These are phyloP conservation scores for Nasturtium officinale DNA, from an alignment of 345 rosid genomes.

Conservation along the genomic window DNA sequence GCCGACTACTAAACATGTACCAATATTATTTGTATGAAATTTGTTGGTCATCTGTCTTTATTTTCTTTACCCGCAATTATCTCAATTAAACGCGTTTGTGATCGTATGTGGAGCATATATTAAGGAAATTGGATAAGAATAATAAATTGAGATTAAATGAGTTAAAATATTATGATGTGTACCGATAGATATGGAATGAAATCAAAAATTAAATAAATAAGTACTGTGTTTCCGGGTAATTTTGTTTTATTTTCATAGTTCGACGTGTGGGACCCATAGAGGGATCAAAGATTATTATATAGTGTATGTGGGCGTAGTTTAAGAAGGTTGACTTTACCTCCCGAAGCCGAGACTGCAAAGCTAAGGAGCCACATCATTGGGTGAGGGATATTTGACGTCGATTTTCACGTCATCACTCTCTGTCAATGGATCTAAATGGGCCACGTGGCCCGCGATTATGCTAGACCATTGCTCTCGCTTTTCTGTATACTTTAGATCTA, in stretches of 20 bases:
- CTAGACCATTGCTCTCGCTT: slow-evolving; percentile 1
- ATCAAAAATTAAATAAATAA: slow-evolving; percentile 21
- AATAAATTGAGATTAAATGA: slow-evolving; percentile 8
- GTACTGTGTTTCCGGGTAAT: slow-evolving; percentile 19
- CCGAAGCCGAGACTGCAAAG: slow-evolving; percentile 65
- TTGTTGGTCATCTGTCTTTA: slow-evolving; percentile 2
- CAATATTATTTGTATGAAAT: slow-evolving; percentile 4
- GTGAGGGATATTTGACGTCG: slow-evolving; percentile 54
- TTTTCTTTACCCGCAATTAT: slow-evolving; percentile 31
- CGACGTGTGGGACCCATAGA: slow-evolving; percentile 26
- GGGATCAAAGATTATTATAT: slow-evolving; percentile 5
- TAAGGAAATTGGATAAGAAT: slow-evolving; percentile 37
- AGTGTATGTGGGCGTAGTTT: slow-evolving; percentile 40
- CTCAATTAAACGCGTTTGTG: slow-evolving; percentile 39
- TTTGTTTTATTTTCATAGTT: neutral
- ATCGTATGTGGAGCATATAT: slow-evolving; percentile 32
- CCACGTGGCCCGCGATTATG: slow-evolving; percentile 33
- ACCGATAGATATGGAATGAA: slow-evolving; percentile 44
- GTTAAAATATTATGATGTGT: slow-evolving; percentile 33
- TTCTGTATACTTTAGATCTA: neutral
- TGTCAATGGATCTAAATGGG: slow-evolving; percentile 3
- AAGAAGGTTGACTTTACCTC: slow-evolving; percentile 56
- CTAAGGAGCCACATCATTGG: slow-evolving; percentile 50
- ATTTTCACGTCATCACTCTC: slow-evolving; percentile 37
- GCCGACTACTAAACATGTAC: slow-evolving; percentile 11